Percentiles rank a stretch among this genome's conserved stretches.
These are phyloP conservation scores for Pinus albicaulis DNA, from an alignment of 75 land plant genomes.

Conservation along the genomic window DNA sequence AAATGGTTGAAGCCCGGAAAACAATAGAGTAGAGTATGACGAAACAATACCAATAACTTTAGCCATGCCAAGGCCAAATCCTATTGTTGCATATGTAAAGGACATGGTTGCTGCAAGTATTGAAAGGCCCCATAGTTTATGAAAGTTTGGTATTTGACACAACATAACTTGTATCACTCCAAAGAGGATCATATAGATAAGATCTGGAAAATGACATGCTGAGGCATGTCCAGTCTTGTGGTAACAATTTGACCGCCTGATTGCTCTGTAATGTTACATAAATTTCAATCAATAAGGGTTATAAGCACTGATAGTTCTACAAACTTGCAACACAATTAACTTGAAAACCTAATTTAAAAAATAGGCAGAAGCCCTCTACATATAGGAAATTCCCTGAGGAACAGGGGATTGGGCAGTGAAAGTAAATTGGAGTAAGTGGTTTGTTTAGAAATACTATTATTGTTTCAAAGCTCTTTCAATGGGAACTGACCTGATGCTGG, in stretches of 20 bases:
- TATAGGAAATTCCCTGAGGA: not conserved
- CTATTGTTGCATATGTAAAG: conserved; percentile 40
- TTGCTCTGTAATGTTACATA: conserved; percentile 16
- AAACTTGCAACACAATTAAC: not conserved
- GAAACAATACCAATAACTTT: conserved; percentile 27
- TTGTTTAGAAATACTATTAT: not conserved
- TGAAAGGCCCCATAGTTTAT: conserved; percentile 73
- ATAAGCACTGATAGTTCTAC: too few relatives aligned
- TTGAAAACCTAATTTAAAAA: not conserved
- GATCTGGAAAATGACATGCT: conserved; percentile 10
- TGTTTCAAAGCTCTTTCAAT: not conserved
- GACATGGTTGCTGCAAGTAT: conserved; percentile 31
- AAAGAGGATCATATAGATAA: conserved; percentile 62
- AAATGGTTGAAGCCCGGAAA: not conserved
- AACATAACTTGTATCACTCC: conserved; percentile 60
- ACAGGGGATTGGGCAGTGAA: too few relatives aligned
- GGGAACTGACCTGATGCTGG: conserved; percentile 57
- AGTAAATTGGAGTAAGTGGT: not conserved
- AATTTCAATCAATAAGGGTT: not conserved
- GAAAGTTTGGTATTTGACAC: conserved; percentile 86
- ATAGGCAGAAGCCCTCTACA: not conserved
- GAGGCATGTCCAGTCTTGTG: conserved; percentile 11
- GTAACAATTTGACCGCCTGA: conserved; percentile 18
- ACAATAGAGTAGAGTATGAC: not conserved
- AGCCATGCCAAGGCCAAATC: conserved; percentile 68